Evolutionary conservation across 2,329 filamentous ascomycete species (phyloP).

Genomic region (Sporothrix globosa): DNA sequence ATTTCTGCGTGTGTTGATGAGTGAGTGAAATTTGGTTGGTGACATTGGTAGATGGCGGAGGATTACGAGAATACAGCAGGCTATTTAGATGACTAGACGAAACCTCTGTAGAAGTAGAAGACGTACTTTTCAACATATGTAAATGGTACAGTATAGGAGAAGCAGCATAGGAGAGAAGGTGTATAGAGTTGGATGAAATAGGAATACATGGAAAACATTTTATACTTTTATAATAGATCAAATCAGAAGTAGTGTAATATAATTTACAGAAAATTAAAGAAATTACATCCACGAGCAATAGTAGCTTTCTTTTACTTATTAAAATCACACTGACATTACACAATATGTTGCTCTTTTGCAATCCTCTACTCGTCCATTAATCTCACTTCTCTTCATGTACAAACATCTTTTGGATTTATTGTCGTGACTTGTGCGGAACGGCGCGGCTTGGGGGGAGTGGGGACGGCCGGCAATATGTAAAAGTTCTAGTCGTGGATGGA

Average conservation of each 20-base stretch:
- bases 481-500: background rate
- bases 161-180: background rate
- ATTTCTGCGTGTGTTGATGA: background rate
- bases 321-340: background rate
- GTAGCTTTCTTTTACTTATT: background rate
- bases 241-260: background rate
- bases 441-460: background rate
- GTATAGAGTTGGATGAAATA: background rate
- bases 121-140: background rate
- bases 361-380: too few relatives aligned
- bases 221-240: background rate
- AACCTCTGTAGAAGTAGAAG: background rate
- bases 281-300: background rate
- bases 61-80: too few relatives aligned
- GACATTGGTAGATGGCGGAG: background rate
- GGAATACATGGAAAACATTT: background rate
- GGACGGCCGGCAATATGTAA: constrained; percentile 1
- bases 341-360: background rate
- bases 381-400: background rate
- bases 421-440: constrained; percentile 4
- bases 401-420: constrained; percentile 43
- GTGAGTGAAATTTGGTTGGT: background rate
- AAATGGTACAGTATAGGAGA: background rate
- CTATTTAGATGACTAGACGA: background rate
- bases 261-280: background rate